phyloP scores from a whole-genome alignment of 1,284 basidiomycete species.

The Tilletia horrida region DNA sequence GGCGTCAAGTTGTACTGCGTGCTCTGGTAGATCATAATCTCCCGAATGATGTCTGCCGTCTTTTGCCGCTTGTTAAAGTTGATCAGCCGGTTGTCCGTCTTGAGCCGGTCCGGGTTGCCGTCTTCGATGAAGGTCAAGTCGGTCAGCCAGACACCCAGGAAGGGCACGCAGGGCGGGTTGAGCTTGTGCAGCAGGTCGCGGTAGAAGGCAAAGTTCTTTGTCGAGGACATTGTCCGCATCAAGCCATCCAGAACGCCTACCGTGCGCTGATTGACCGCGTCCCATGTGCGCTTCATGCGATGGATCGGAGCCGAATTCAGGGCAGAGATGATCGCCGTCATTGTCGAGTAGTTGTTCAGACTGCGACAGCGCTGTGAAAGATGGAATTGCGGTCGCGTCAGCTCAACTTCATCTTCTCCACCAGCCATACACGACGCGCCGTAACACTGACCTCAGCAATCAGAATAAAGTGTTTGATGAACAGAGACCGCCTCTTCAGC shows the following conservation, averaged over 20 bases:
- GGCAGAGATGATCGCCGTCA: slow-evolving; percentile 92
- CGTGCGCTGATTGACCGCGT: slow-evolving; percentile 69
- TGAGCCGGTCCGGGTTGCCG: slow-evolving; percentile 83
- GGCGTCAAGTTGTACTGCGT: slow-evolving; percentile 73
- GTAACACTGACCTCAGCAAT: slow-evolving; percentile 66
- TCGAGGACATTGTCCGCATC: slow-evolving; percentile 79
- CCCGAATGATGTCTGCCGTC: slow-evolving; percentile 87
- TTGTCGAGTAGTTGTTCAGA: slow-evolving; percentile 89
- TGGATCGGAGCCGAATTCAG: slow-evolving; percentile 91
- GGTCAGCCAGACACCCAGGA: slow-evolving; percentile 93
- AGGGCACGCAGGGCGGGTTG: slow-evolving; percentile 92
- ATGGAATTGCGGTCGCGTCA: not conserved
- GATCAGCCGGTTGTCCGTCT: slow-evolving; percentile 65
- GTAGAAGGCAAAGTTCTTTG: slow-evolving; percentile 91
- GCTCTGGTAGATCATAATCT: slow-evolving; percentile 92
- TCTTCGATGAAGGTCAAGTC: slow-evolving; percentile 96
- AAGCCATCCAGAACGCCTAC: slow-evolving; percentile 61
- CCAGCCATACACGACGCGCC: slow-evolving; percentile 18
- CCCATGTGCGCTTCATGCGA: slow-evolving; percentile 91
- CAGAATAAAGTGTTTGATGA: slow-evolving; percentile 87
- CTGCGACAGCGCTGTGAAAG: slow-evolving; percentile 66
- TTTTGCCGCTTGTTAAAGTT: slow-evolving; percentile 95
- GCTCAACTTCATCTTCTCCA: slow-evolving; percentile 18
- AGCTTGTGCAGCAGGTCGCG: slow-evolving; percentile 78
- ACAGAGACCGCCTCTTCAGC: slow-evolving; percentile 72